A percentile compares a stretch with the other conserved stretches of the same genome.
These are phyloP conservation scores for Diaporthe citri DNA, from an alignment of 2,329 filamentous ascomycete genomes.

Conservation along the genomic window DNA sequence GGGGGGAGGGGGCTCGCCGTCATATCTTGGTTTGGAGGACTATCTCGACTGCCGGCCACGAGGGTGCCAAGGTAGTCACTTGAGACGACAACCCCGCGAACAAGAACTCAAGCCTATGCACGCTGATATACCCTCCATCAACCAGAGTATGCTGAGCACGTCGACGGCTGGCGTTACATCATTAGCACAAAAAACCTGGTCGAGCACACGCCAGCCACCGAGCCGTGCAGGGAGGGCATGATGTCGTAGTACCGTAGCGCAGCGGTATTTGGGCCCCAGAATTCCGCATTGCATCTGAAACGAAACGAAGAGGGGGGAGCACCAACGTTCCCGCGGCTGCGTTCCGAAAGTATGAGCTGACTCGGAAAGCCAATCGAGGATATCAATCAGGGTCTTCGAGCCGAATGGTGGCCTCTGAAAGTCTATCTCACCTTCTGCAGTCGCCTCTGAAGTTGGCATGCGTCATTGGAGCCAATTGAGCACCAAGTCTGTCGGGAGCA, in stretches of 20 bases:
- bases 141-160: constrained; percentile 8
- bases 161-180: constrained; percentile 27
- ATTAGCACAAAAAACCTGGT: constrained; percentile 23
- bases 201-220: constrained; percentile 31
- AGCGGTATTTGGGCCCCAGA: constrained; percentile 26
- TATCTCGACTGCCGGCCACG: constrained; percentile 29
- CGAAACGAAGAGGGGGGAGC: constrained; percentile 34
- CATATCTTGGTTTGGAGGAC: constrained; percentile 4
- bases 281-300: constrained; percentile 32
- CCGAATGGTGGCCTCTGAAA: constrained; percentile 27
- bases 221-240: constrained; percentile 32
- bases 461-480: constrained; percentile 24
- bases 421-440: constrained; percentile 24
- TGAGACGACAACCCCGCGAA: constrained; percentile 33
- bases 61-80: constrained; percentile 14
- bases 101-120: constrained; percentile 17
- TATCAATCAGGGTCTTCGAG: constrained; percentile 30
- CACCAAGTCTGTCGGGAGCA: constrained; percentile 17
- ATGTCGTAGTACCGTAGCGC: constrained; percentile 19
- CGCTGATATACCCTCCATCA: constrained; percentile 28
- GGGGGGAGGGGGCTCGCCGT: not conserved
- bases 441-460: constrained; percentile 10
- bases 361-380: constrained; percentile 30
- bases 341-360: constrained; percentile 33
- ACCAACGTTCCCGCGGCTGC: constrained; percentile 32